Evolutionary conservation across 2,329 filamentous ascomycete species (phyloP).

Genomic region (Penicillium sp.): DNA sequence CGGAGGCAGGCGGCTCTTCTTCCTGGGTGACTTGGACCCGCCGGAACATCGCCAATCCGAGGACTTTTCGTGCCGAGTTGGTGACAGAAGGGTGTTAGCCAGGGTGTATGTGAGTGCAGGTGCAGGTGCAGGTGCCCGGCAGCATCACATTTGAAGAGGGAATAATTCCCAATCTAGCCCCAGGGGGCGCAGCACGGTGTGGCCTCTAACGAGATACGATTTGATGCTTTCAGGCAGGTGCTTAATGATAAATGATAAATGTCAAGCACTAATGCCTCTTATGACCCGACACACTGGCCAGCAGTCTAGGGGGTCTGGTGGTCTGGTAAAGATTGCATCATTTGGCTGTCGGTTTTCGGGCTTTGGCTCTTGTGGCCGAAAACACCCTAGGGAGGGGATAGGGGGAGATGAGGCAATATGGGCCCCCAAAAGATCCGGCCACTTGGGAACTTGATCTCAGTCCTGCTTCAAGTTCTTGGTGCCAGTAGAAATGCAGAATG

Average conservation of each 20-base stretch:
- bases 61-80: not conserved
- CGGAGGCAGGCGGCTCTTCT: constrained; percentile 16
- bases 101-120: not conserved
- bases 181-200: constrained; percentile 3
- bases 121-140: constrained; percentile 1
- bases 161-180: not conserved
- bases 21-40: constrained; percentile 7
- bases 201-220: not conserved
- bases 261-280: not conserved
- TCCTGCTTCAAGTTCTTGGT: too few relatives aligned
- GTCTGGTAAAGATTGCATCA: constrained; percentile 1
- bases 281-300: not conserved
- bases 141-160: not conserved
- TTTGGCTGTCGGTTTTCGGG: not conserved
- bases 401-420: not conserved
- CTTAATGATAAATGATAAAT: not conserved
- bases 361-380: constrained; percentile 2
- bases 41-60: constrained; percentile 12
- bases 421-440: not conserved
- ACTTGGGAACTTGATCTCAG: too few relatives aligned
- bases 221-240: constrained; percentile 6
- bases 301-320: not conserved
- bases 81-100: constrained; percentile 2
- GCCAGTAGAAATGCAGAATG: not conserved
- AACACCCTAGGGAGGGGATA: not conserved